Evolutionary conservation across 2,329 filamentous ascomycete species (phyloP).

Genomic region (Aspergillus pseudoterreus): DNA sequence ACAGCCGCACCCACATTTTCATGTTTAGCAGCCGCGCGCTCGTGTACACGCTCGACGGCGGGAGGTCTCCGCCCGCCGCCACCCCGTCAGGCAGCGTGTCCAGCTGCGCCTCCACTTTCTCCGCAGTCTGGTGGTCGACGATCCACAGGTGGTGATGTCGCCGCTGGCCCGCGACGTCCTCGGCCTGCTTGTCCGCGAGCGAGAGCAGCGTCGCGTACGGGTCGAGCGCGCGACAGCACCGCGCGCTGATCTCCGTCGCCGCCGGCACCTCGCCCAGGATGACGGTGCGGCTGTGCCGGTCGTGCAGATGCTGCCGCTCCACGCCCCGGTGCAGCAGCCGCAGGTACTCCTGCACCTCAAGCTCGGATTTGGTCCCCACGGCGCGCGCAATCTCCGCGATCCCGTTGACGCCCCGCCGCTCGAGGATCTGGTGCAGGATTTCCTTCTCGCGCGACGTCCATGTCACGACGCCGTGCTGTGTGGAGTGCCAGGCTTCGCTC

Average conservation of each 20-base stretch:
- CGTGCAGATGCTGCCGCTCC: conserved; percentile 38
- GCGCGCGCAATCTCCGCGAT: conserved; percentile 58
- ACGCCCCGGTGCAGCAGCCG: conserved; percentile 55
- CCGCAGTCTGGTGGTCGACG: conserved; percentile 44
- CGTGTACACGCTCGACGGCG: conserved; percentile 42
- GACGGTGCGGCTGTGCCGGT: conserved; percentile 35
- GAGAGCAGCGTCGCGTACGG: conserved; percentile 64
- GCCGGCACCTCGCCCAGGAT: conserved; percentile 61
- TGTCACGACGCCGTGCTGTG: conserved; percentile 63
- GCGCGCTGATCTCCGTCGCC: conserved; percentile 66
- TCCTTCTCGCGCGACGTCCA: conserved; percentile 74
- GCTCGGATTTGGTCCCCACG: conserved; percentile 67
- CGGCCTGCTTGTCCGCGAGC: conserved; percentile 60
- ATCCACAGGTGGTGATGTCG: conserved; percentile 66
- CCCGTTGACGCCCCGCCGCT: conserved; percentile 61
- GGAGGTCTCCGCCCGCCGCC: too few species aligned
- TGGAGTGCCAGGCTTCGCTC: conserved; percentile 31
- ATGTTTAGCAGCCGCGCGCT: conserved; percentile 55
- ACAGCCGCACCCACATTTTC: conserved; percentile 60
- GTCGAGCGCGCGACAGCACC: conserved; percentile 65
- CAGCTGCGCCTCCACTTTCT: conserved; percentile 26
- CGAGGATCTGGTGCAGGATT: conserved; percentile 63
- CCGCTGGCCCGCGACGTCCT: conserved; percentile 57
- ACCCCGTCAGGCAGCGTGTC: conserved; percentile 25
- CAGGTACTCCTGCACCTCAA: conserved; percentile 72